Evolutionary conservation across 805 yeast genomes (phyloP).

Genomic region (Ogataea chonburiensis): DNA sequence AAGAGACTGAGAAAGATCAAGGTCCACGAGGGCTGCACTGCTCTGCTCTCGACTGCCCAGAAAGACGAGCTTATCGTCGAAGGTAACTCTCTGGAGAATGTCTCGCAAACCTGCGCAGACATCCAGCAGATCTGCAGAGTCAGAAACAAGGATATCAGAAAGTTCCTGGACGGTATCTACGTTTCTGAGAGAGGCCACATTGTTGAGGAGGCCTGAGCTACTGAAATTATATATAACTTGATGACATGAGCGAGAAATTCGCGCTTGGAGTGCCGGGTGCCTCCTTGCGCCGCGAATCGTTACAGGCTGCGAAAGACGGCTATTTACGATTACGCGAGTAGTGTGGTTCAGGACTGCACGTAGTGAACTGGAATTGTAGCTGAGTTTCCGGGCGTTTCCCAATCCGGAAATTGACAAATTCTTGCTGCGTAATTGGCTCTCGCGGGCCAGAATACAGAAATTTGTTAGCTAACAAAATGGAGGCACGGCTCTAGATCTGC

Average conservation of each 20-base stretch:
- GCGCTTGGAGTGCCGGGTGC: conserved; percentile 30
- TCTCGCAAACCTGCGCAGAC: conserved; percentile 98
- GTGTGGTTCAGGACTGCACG: too few species aligned
- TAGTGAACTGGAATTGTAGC: background rate
- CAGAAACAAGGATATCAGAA: conserved; percentile 99
- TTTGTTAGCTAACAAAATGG: conserved; percentile 8
- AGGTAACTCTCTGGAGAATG: conserved; percentile 97
- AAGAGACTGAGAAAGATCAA: conserved; percentile 90
- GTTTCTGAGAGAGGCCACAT: conserved; percentile 94
- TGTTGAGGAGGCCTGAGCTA: conserved; percentile 46
- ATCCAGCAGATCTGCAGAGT: conserved; percentile 97
- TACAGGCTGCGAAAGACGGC: conserved; percentile 34
- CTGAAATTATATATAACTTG: conserved; percentile 11
- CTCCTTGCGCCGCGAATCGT: conserved; percentile 35
- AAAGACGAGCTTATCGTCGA: conserved; percentile 92
- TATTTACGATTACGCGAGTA: conserved; percentile 35
- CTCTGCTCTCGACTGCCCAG: conserved; percentile 75
- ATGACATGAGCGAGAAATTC: conserved; percentile 9
- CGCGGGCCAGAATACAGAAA: background rate
- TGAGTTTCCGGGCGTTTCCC: background rate
- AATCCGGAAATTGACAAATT: conserved; percentile 1
- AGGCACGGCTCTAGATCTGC: conserved; percentile 1
- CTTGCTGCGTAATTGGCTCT: background rate
- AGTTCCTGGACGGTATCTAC: conserved; percentile 99
- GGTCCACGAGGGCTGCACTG: conserved; percentile 85